Conservation (phyloP, 202 grass and related monocot species). For the Hordeum pubiflorum region DNA sequence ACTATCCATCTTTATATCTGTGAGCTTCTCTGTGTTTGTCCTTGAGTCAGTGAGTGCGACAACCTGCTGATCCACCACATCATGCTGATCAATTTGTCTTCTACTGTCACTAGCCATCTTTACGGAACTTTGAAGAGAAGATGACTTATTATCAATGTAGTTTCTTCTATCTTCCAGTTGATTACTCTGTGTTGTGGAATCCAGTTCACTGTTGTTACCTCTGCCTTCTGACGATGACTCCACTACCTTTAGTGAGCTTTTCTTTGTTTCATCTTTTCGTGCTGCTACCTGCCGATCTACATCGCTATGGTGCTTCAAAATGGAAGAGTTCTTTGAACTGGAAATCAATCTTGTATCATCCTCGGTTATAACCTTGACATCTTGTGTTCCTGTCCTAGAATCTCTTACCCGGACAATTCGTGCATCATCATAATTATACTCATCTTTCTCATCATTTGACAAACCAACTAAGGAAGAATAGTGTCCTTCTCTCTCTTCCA, state of each 20-base stretch:
- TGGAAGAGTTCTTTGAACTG: constrained; percentile 34
- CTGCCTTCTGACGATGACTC: constrained; percentile 34
- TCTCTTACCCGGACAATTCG: constrained; percentile 31
- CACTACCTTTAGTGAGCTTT: constrained; percentile 30
- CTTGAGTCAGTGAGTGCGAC: constrained; percentile 26
- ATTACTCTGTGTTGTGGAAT: constrained; percentile 13
- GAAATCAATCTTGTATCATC: constrained; percentile 51
- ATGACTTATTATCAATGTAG: constrained; percentile 30
- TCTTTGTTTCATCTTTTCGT: constrained; percentile 28
- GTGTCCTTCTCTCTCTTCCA: constrained; percentile 2
- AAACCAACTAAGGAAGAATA: constrained; percentile 24
- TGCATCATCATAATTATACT: constrained; percentile 37
- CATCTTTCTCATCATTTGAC: constrained; percentile 36
- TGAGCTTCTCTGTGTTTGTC: constrained; percentile 30
- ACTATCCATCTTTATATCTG: constrained; percentile 25
- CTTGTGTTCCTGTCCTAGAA: constrained; percentile 39
- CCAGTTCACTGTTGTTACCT: constrained; percentile 1
- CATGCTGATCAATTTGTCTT: constrained; percentile 17
- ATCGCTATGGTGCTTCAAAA: constrained; percentile 30
- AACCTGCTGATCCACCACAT: constrained; percentile 26
- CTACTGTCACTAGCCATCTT: constrained; percentile 27
- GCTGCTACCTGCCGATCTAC: constrained; percentile 18
- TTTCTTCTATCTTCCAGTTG: constrained; percentile 29
- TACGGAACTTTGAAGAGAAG: constrained; percentile 41
- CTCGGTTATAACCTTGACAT: constrained; percentile 59